Evolutionary conservation across 257 asterid species (phyloP).

Genomic region (Hygrophila difformis): DNA sequence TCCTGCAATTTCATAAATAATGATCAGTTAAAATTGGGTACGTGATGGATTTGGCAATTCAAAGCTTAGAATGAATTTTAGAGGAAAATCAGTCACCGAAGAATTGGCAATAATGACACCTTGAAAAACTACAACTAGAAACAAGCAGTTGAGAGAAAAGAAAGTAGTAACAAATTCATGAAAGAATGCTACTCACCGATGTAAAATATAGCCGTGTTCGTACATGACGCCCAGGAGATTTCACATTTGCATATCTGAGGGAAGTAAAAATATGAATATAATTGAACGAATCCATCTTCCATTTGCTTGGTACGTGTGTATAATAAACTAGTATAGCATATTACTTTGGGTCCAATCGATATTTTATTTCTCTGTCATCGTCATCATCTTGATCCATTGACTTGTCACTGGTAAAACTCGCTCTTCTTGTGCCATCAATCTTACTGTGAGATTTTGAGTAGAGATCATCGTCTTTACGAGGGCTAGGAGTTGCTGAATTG

Average conservation of each 20-base stretch:
- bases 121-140: too few relatives aligned
- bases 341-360: slow-evolving; percentile 96
- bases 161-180: background rate
- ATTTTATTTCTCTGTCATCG: slow-evolving; percentile 88
- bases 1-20: slow-evolving; percentile 46
- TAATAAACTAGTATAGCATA: slow-evolving; percentile 3
- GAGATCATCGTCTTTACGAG: slow-evolving; percentile 61
- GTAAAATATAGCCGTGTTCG: slow-evolving; percentile 96
- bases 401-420: slow-evolving; percentile 80
- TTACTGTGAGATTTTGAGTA: slow-evolving; percentile 37
- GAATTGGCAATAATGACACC: too few relatives aligned
- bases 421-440: slow-evolving; percentile 57
- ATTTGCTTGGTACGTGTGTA: slow-evolving; percentile 7
- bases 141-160: too few relatives aligned
- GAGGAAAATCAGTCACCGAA: too few relatives aligned
- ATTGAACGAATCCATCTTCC: slow-evolving; percentile 8
- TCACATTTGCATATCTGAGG: slow-evolving; percentile 89
- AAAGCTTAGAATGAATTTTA: too few relatives aligned
- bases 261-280: slow-evolving; percentile 12
- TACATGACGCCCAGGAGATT: slow-evolving; percentile 94
- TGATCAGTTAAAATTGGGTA: slow-evolving; percentile 13
- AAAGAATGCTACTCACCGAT: slow-evolving; percentile 52
- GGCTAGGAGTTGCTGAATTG: slow-evolving; percentile 22
- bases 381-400: slow-evolving; percentile 92
- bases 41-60: background rate